Base-by-base conservation (phyloP, 106 monocot species). In the Dendrobium chrysotoxum region DNA sequence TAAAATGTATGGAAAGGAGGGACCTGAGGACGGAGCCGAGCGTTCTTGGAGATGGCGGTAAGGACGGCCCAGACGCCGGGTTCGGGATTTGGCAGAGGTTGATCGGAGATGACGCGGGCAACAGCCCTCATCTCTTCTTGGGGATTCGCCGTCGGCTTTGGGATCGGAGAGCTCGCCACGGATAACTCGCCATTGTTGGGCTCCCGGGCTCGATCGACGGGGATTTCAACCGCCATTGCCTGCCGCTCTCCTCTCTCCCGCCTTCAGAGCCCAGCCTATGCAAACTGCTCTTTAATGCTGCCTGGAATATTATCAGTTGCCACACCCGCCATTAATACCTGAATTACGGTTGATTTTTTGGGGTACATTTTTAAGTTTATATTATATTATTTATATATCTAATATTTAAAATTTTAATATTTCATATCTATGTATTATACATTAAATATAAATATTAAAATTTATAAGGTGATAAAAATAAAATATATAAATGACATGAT, bases 11-110 rank as follows among this genome's bases (percentile, higher is more conserved):
- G 31, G 25, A 70, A 2, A 39, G 18, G 57, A 35, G 5, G 2
- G 40, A 93, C 96, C 96, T 94, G 92, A 2, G 77, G 79, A 2
- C 99, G 81, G 41, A 85, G 89, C 66, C 99, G 91, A 15, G 99
- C 88, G 46, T 84, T 88, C 76, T 82, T 83, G 78, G 99, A 95
- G 57, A 99, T 93, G 80, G 95, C 95, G 1, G 95, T 99, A 77
- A 99, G 95, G 80, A 99, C 87, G 66, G 87, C 99, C 99, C 99
- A 99, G 55, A 84, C 93, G 40, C 84, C 91, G 58, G 79, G 79
- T 7, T 95, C 92, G 46, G 93, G 73, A 83, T 89, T 91, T 78
- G 85, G 85, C 10, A 99, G 20, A 40, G 95, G 93, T 25, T 91
- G 84, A 39, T 91, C 88, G 82, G 91, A 58, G 80, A 89, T 82